These are phyloP conservation scores for Bipolaris oryzae DNA, from an alignment of 2,329 filamentous ascomycete species.

Conservation along the genomic window DNA sequence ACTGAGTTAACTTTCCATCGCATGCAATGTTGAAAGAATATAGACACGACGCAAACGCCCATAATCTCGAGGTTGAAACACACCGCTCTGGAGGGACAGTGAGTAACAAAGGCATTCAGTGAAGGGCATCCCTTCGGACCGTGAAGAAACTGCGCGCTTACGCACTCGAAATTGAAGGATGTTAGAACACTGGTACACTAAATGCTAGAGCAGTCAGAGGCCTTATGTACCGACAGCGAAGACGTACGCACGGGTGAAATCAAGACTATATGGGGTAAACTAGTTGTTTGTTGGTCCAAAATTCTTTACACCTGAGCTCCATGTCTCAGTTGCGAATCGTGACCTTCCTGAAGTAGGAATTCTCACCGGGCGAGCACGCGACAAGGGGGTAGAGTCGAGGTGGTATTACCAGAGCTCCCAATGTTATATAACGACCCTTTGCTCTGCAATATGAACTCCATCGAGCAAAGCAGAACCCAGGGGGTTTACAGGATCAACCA, in stretches of 20 bases:
- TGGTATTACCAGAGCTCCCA: constrained; percentile 12
- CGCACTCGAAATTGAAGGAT: constrained; percentile 10
- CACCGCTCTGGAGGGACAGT: not conserved
- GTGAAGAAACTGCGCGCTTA: constrained; percentile 3
- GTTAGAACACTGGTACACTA: constrained; percentile 17
- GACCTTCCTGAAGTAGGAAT: constrained; percentile 34
- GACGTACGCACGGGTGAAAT: not conserved
- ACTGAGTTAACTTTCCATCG: not conserved
- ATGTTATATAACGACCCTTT: constrained; percentile 30
- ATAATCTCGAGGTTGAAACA: not conserved
- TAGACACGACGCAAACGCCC: not conserved
- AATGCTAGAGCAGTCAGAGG: constrained; percentile 20
- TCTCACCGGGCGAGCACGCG: constrained; percentile 31
- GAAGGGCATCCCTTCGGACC: not conserved
- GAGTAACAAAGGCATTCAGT: not conserved
- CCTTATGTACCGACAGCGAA: constrained; percentile 13
- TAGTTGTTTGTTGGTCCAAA: constrained; percentile 24
- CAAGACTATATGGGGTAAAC: constrained; percentile 28
- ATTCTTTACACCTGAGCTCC: constrained; percentile 27
- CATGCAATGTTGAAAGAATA: not conserved
- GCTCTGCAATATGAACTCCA: constrained; percentile 35
- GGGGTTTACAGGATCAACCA: constrained; percentile 9
- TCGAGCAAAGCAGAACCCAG: constrained; percentile 15
- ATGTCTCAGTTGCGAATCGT: constrained; percentile 26
- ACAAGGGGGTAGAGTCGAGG: constrained; percentile 10